A percentile compares a stretch with the other conserved stretches of the same genome.
These are phyloP conservation scores for Teunomyces pallodes DNA, from an alignment of 805 yeast genomes.

Conservation along the genomic window DNA sequence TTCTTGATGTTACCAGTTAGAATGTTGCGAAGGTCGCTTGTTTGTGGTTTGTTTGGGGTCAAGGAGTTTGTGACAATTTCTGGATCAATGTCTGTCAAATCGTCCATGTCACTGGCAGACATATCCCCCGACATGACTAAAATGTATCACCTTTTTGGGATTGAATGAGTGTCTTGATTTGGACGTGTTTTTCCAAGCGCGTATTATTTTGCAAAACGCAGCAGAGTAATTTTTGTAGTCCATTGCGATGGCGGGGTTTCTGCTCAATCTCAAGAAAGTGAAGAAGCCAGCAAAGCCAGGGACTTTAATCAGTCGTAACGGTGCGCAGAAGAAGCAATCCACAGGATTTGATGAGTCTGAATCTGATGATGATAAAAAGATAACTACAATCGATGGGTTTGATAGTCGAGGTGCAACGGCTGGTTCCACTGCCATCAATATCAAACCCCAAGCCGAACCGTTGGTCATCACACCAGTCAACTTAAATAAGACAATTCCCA, in stretches of 20 bases:
- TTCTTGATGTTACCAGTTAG: slow-evolving; percentile 5
- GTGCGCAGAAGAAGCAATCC: background rate
- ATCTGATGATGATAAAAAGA: slow-evolving; percentile 19
- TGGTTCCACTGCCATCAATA: slow-evolving; percentile 9
- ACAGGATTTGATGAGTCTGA: slow-evolving; percentile 14
- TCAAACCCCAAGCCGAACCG: slow-evolving; percentile 7
- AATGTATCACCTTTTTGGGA: background rate
- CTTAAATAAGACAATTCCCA: slow-evolving; percentile 10
- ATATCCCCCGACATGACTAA: background rate
- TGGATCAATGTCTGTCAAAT: slow-evolving; percentile 9
- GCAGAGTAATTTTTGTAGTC: background rate
- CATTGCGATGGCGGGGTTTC: slow-evolving; percentile 20
- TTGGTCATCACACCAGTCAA: slow-evolving; percentile 18
- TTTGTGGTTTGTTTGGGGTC: background rate
- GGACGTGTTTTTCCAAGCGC: slow-evolving; percentile 3
- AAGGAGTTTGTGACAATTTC: background rate
- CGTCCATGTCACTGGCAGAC: background rate
- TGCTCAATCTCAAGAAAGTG: slow-evolving; percentile 17
- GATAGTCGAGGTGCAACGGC: slow-evolving; percentile 17
- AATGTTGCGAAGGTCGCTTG: slow-evolving; percentile 1
- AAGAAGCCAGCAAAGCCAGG: slow-evolving; percentile 6
- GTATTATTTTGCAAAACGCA: background rate
- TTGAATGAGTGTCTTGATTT: background rate
- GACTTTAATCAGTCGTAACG: background rate
- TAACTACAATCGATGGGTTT: slow-evolving; percentile 20